A percentile compares a stretch with the other conserved stretches of the same genome.
These are phyloP conservation scores for Quercus bicolor DNA, from an alignment of 306 rosid species.

Conservation along the genomic window DNA sequence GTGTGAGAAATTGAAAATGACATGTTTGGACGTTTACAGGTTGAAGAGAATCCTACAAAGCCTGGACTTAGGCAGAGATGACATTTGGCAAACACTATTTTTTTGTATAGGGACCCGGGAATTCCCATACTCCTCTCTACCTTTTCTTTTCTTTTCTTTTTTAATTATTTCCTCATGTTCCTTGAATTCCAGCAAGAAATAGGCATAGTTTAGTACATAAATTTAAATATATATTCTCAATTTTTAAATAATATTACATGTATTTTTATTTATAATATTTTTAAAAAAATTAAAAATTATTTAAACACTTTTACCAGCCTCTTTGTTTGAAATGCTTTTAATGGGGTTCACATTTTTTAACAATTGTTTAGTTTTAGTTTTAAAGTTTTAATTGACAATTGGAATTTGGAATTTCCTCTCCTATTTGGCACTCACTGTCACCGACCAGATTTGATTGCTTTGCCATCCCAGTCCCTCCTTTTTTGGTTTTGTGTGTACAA, in stretches of 20 bases:
- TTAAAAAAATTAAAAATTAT: too few relatives aligned
- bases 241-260: too few relatives aligned
- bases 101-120: background rate
- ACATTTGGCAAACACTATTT: conserved; percentile 1
- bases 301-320: too few relatives aligned
- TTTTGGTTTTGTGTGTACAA: background rate
- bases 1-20: background rate
- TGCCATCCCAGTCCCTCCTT: background rate
- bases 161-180: too few relatives aligned
- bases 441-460: conserved; percentile 1
- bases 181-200: background rate
- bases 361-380: background rate
- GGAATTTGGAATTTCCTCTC: background rate
- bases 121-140: background rate
- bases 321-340: background rate
- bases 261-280: too few relatives aligned
- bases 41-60: conserved; percentile 16
- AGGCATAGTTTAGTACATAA: too few relatives aligned
- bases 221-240: too few relatives aligned
- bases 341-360: background rate
- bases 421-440: background rate
- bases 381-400: background rate
- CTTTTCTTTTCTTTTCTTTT: rapidly evolving
- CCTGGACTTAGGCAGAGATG: conserved; percentile 12
- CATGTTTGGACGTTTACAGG: conserved; percentile 6